Evolutionary conservation across 2,329 filamentous ascomycete genomes (phyloP).

Genomic region (Claviceps fusiformis): DNA sequence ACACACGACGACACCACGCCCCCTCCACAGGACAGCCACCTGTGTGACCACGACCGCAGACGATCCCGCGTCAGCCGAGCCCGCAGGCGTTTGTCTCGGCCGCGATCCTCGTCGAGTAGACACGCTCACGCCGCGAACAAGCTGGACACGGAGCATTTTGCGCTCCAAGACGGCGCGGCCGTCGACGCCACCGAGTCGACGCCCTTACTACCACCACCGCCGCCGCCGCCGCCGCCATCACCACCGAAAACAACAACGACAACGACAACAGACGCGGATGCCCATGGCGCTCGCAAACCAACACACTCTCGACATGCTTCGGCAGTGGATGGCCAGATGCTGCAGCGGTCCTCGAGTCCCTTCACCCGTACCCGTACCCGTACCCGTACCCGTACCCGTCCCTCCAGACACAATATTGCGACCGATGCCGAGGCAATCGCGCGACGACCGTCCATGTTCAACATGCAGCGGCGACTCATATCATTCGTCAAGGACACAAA

Average conservation of each 20-base stretch:
- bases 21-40: slow-evolving; percentile 13
- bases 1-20: slow-evolving; percentile 47
- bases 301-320: slow-evolving; percentile 16
- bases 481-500: slow-evolving; percentile 55
- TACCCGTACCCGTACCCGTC: no score
- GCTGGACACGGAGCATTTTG: neutral
- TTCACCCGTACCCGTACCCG: no score
- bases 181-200: slow-evolving; percentile 29
- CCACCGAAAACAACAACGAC: neutral
- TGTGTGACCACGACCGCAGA: slow-evolving; percentile 13
- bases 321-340: slow-evolving; percentile 17
- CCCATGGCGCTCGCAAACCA: slow-evolving; percentile 12
- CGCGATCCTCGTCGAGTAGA: slow-evolving; percentile 11
- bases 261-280: slow-evolving; percentile 11
- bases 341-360: slow-evolving; percentile 10
- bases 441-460: slow-evolving; percentile 33
- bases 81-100: slow-evolving; percentile 16
- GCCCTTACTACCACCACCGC: slow-evolving; percentile 25
- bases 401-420: slow-evolving; percentile 13
- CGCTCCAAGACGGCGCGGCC: slow-evolving; percentile 5
- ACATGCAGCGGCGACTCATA: slow-evolving; percentile 42
- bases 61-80: slow-evolving; percentile 19
- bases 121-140: neutral
- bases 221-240: no score
- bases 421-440: slow-evolving; percentile 18